Base-by-base conservation (phyloP, 768 basidiomycete genomes). In the Boletus tylopilopsis region DNA sequence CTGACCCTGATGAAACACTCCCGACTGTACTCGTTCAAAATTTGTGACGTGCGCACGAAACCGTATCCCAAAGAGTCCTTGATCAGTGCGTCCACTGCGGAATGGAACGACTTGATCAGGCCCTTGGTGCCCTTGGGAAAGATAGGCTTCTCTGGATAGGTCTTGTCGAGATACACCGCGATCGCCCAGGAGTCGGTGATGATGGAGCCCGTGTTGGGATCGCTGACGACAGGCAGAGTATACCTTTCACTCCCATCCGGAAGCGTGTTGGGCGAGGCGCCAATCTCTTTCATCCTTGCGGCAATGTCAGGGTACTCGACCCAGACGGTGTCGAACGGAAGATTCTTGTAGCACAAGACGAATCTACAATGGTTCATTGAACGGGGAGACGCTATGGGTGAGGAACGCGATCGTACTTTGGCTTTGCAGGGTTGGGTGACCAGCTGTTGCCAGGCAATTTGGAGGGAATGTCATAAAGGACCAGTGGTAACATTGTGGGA, bases 1-100 rank as follows among this genome's bases (percentile, higher is more conserved):
- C 73, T 60, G 5, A 69, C 73, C 18, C 48, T 40, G 18, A 70
- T 55, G 53, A 76, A 80, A 58, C 71, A 72, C 24, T 59, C 66
- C 33, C 51, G 49, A 48, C 74, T 76, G 32, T 49, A 54, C 5
- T 67, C 61, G 24, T 64, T 68, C 48, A 79, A 51, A 33, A 66
- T 52, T 13, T 59, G 40, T 13, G 58, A 54, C 1, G 54, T 21
- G n/a, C 66, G 64, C 19, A 69, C 25, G 41, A 64, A 5, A 43
- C 57, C 40, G 12, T 54, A 33, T 30, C 59, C 49, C 6, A 63
- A 27, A 0, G 57, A 45, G 13, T 21, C 35, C 19, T 33, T 36
- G 6, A 0, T 5, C 15, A 59, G 18, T 4, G n/a, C 47, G 0
- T 5, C 2, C 33, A 48, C 2, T 1, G 60, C 54, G 0, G 52